Percentiles rank a stretch among this genome's conserved stretches.
These are phyloP conservation scores for Cordia subcordata DNA, from an alignment of 257 asterid genomes.

Conservation along the genomic window DNA sequence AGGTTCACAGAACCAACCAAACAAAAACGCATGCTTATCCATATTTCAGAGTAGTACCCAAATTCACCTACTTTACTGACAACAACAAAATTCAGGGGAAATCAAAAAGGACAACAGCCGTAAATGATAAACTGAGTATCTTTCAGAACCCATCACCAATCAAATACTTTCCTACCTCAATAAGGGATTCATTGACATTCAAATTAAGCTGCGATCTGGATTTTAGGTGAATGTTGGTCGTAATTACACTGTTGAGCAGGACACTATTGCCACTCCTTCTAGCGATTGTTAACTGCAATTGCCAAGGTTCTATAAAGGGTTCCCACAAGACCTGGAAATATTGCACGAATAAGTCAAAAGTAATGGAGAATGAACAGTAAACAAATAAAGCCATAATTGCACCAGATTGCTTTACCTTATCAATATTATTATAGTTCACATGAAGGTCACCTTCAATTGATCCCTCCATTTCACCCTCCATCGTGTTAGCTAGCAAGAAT, in stretches of 20 bases:
- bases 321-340: conserved; percentile 79
- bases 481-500: conserved; percentile 31
- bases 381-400: conserved; percentile 11
- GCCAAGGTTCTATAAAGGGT: conserved; percentile 91
- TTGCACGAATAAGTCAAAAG: conserved; percentile 13
- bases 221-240: conserved; percentile 59
- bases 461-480: conserved; percentile 50
- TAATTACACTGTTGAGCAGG: conserved; percentile 48
- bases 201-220: conserved; percentile 69
- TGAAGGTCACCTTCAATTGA: conserved; percentile 64
- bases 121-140: too few relatives aligned
- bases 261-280: conserved; percentile 61
- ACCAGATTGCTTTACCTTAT: conserved; percentile 52
- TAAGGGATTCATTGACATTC: conserved; percentile 70
- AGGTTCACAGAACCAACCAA: too few relatives aligned
- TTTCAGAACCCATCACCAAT: background rate
- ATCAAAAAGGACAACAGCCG: background rate
- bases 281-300: conserved; percentile 50
- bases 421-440: conserved; percentile 84
- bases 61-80: too few relatives aligned
- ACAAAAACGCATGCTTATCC: too few relatives aligned
- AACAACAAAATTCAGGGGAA: too few relatives aligned
- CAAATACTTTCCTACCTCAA: conserved; percentile 52
- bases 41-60: too few relatives aligned
- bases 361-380: conserved; percentile 1